These are phyloP conservation scores for Trichoderma gamsii DNA, from an alignment of 495 filamentous ascomycete species.

Conservation along the genomic window DNA sequence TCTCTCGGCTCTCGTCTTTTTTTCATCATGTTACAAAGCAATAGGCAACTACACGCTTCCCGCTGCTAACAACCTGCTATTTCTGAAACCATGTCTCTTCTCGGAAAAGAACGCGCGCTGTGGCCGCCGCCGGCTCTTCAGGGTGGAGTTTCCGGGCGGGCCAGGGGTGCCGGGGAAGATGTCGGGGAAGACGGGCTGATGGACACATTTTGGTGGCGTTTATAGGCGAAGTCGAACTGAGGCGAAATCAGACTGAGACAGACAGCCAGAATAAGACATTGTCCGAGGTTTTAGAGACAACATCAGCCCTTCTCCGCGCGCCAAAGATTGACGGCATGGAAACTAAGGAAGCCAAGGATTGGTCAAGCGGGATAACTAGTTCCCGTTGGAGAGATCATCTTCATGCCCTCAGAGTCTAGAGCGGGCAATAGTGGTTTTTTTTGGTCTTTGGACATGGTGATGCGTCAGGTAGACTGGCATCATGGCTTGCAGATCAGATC, in stretches of 20 bases:
- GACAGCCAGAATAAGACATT: no score
- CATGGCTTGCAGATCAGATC: background rate
- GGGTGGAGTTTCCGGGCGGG: background rate
- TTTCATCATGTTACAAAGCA: background rate
- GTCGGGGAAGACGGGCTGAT: background rate
- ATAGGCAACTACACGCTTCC: background rate
- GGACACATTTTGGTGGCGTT: background rate
- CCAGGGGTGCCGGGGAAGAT: background rate
- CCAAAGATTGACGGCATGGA: background rate
- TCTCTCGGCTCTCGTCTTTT: background rate
- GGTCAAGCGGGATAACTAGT: background rate
- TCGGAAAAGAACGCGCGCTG: background rate
- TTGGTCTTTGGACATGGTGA: background rate
- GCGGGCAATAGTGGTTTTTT: background rate
- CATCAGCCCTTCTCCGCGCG: no score
- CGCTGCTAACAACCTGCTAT: background rate
- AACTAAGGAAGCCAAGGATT: background rate
- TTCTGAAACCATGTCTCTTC: slow-evolving; percentile 3
- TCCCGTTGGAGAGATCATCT: background rate
- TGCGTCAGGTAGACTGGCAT: background rate
- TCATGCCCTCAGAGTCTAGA: background rate
- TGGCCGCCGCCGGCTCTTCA: background rate
- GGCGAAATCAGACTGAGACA: background rate
- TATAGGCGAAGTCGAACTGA: background rate
- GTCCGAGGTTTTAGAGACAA: no score